Evolutionary conservation across 2,329 filamentous ascomycete genomes (phyloP).

Genomic region (Pseudogymnoascus sp.): DNA sequence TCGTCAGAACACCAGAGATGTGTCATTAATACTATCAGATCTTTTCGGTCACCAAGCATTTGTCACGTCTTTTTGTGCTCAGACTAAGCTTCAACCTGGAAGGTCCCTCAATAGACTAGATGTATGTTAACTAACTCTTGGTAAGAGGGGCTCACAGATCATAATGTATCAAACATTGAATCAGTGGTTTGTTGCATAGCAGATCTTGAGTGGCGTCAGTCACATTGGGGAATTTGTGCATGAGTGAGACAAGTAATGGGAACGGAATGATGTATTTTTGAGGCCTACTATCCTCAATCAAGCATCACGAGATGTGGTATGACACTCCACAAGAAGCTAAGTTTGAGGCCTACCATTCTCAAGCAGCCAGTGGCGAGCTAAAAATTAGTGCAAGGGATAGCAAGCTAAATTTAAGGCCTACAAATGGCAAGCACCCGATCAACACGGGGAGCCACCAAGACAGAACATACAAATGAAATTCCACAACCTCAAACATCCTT

Average conservation of each 20-base stretch:
- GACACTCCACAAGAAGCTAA: background rate
- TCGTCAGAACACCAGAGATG: background rate
- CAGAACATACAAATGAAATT: background rate
- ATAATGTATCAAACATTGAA: background rate
- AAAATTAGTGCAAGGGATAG: background rate
- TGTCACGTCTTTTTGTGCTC: background rate
- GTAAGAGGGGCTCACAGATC: no score
- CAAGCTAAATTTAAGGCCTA: conserved; percentile 4
- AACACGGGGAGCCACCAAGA: background rate
- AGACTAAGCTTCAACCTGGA: background rate
- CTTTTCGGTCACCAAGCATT: no score
- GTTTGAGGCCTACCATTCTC: background rate
- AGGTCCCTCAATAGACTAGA: background rate
- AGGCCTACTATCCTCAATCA: background rate
- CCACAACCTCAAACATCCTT: background rate
- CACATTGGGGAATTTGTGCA: background rate
- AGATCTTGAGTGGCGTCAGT: background rate
- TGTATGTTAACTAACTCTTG: background rate
- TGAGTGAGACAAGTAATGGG: background rate
- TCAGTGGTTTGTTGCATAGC: background rate
- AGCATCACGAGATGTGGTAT: background rate
- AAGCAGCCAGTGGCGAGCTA: background rate
- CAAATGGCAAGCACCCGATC: background rate
- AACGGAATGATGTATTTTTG: background rate
- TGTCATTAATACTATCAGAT: background rate